Base-by-base conservation (phyloP, 2,329 filamentous ascomycete genomes). In the Daldinia sp. region DNA sequence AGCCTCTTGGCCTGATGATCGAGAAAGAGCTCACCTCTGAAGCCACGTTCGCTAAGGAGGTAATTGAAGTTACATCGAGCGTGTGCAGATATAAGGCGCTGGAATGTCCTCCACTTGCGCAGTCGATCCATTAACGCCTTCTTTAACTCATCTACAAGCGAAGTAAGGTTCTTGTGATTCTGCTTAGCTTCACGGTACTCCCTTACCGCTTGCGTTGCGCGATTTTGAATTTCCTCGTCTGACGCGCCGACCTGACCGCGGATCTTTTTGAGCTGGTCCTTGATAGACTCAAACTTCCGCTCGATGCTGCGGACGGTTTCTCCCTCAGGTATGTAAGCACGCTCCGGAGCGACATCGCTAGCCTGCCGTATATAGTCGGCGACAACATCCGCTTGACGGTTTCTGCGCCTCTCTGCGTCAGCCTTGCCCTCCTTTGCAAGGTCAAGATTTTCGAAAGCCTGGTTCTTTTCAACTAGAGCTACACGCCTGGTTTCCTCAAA, bases 61-160 rank as follows among this genome's bases (percentile, higher is more conserved):
- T 95, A 96, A 53, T 87, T 90, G 77, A 99, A 99, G 64, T 92
- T 92, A 54, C 90, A 89, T 50, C 93, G 89, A 45, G 95, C 92
- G 57, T 91, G 87, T n/a, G 90, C 87, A 34, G 93, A 94, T 71
- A 99, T 97, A 69, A 89, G 87, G 23, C 88, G 85, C 71, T 94
- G 90, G 77, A 99, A 98, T 51, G 85, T 82, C 58, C 87, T 83
- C 91, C 93, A 99, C 70, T 93, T 88, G 25, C 83, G 80, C 58
- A 91, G 84, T 13, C 95, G 91, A 58, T 90, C 81, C 8, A 80
- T 78, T 37, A 97, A 85, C 0, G 93, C 87, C 29, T 81, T 72
- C 69, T 85, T 85, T 34, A 89, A 75, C 0, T 77, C 71, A 11
- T 73, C 65, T 27, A 81, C 75, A 4, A 82, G 75, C 29, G 75